phyloP scores from a whole-genome alignment of 495 filamentous ascomycete species.

The Diplogelasinospora grovesii region DNA sequence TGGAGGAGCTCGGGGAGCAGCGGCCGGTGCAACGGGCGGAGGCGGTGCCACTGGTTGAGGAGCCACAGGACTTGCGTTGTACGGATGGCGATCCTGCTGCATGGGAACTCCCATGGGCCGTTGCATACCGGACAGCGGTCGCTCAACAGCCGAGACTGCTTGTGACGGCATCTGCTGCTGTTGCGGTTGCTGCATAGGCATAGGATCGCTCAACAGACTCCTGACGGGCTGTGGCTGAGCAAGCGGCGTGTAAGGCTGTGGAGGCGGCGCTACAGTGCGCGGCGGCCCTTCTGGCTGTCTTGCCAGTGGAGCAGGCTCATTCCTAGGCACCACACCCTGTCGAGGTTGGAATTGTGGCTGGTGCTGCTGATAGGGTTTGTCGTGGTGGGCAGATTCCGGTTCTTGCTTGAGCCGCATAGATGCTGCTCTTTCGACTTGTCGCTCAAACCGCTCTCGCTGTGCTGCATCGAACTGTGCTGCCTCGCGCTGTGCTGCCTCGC shows the following conservation, averaged over 20 bases:
- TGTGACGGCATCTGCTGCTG: slow-evolving; percentile 25
- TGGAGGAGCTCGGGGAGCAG: slow-evolving; percentile 27
- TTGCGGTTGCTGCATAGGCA: slow-evolving; percentile 21
- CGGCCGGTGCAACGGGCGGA: slow-evolving; percentile 19
- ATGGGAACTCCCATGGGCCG: slow-evolving; percentile 27
- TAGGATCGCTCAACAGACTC: slow-evolving; percentile 22
- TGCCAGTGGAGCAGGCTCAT: slow-evolving; percentile 31
- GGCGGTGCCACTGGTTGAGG: slow-evolving; percentile 28
- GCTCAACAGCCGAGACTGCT: slow-evolving; percentile 8
- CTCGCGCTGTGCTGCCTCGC: too few relatives aligned
- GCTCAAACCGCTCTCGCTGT: slow-evolving; percentile 19
- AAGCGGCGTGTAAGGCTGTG: slow-evolving; percentile 24
- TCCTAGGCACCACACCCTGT: slow-evolving; percentile 27
- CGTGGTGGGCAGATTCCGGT: slow-evolving; percentile 28
- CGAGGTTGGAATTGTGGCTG: slow-evolving; percentile 19
- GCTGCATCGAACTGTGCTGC: slow-evolving; percentile 15
- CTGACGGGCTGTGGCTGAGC: slow-evolving; percentile 28
- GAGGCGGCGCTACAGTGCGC: slow-evolving; percentile 27
- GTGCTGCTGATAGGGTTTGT: slow-evolving; percentile 23
- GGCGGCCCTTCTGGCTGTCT: slow-evolving; percentile 39
- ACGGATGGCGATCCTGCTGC: slow-evolving; percentile 35
- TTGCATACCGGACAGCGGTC: slow-evolving; percentile 26
- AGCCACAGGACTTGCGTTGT: slow-evolving; percentile 21
- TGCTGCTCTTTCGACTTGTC: slow-evolving; percentile 21
- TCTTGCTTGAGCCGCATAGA: slow-evolving; percentile 40